These are phyloP conservation scores for Chalciporus sphaerocephalus DNA, from an alignment of 768 basidiomycete species.

Conservation along the genomic window DNA sequence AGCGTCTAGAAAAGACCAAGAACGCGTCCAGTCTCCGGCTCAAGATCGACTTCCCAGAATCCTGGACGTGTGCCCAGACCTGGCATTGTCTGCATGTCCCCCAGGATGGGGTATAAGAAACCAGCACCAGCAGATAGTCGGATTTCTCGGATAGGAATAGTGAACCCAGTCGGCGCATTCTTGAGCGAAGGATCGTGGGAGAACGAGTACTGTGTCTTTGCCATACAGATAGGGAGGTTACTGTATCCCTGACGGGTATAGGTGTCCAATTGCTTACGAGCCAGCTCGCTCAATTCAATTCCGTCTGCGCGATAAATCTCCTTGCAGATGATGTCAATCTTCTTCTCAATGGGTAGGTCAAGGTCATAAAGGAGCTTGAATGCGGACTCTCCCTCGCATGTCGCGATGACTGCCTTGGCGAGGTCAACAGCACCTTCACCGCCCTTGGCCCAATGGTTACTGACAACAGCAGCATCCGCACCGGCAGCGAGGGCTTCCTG, in stretches of 20 bases:
- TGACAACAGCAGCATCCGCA: conserved; percentile 91
- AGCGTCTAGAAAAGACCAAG: conserved; percentile 71
- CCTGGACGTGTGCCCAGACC: conserved; percentile 90
- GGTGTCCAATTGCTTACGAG: conserved; percentile 79
- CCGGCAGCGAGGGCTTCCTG: conserved; percentile 77
- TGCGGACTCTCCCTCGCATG: conserved; percentile 74
- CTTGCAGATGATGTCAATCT: conserved; percentile 82
- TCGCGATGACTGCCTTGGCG: conserved; percentile 86
- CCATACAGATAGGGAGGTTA: conserved; percentile 87
- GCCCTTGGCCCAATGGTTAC: conserved; percentile 97
- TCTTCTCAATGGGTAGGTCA: conserved; percentile 75
- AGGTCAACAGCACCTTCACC: conserved; percentile 86
- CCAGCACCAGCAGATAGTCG: conserved; percentile 89
- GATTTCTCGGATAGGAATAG: conserved; percentile 84
- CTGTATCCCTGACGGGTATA: conserved; percentile 89
- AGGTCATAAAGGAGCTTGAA: conserved; percentile 96
- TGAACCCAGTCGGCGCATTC: conserved; percentile 89
- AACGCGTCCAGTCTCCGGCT: conserved; percentile 74
- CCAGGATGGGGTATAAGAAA: conserved; percentile 93
- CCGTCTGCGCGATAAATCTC: conserved; percentile 95
- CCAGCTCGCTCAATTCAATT: conserved; percentile 80
- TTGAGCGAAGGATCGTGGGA: conserved; percentile 91
- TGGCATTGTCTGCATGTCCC: conserved; percentile 98
- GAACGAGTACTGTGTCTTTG: conserved; percentile 97
- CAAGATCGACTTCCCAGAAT: conserved; percentile 88